A percentile compares a stretch with the other conserved stretches of the same genome.
phyloP scores from a whole-genome alignment of 139 green algal genomes.

The Marvania coccoides region DNA sequence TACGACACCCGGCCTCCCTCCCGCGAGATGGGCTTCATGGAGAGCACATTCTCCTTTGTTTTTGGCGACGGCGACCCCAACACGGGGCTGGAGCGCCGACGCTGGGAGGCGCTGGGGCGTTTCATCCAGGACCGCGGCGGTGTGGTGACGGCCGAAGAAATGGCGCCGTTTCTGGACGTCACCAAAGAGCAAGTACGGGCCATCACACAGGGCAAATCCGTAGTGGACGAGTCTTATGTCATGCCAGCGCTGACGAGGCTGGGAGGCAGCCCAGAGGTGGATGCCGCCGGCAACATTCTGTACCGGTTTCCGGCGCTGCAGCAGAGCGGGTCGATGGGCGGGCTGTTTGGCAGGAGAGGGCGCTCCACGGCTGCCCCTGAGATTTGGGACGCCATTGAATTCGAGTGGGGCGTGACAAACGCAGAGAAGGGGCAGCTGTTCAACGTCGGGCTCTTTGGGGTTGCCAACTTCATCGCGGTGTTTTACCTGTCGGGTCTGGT shows the following conservation, averaged over 20 bases:
- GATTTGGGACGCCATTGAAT: not conserved
- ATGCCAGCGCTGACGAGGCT: conserved; percentile 84
- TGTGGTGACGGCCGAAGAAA: conserved; percentile 89
- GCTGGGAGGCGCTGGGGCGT: conserved; percentile 64
- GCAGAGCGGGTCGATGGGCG: conserved; percentile 29
- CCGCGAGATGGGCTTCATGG: conserved; percentile 69
- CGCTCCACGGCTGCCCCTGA: not conserved
- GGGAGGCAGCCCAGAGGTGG: conserved; percentile 70
- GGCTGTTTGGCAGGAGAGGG: not conserved
- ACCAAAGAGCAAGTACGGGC: not conserved
- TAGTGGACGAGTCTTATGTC: conserved; percentile 73
- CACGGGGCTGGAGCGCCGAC: conserved; percentile 55
- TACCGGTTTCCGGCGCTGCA: conserved; percentile 87
- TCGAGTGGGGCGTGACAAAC: conserved; percentile 25
- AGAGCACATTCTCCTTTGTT: conserved; percentile 91
- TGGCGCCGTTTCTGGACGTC: conserved; percentile 85
- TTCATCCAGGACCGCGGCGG: conserved; percentile 60
- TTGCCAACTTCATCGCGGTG: conserved; percentile 85
- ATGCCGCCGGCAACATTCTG: conserved; percentile 74
- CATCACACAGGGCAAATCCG: not conserved
- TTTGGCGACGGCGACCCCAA: conserved; percentile 98
- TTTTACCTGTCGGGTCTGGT: conserved; percentile 45
- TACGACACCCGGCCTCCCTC: not conserved
- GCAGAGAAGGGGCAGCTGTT: conserved; percentile 45
- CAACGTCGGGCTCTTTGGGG: conserved; percentile 50